Conservation (phyloP, 2,329 filamentous ascomycete genomes). For the Fusarium subglutinans region DNA sequence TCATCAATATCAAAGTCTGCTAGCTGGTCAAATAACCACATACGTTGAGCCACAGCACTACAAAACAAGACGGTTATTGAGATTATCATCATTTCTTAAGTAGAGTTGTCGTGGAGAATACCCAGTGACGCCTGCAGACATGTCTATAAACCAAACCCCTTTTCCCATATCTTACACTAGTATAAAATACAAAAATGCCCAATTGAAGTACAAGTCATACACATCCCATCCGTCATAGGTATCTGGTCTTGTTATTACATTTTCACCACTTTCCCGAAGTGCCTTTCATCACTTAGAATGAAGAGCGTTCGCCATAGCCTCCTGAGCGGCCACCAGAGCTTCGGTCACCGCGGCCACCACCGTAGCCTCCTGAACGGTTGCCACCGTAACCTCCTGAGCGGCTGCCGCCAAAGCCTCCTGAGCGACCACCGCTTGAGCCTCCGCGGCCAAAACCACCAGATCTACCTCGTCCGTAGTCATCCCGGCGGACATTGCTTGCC, state of each 20-base stretch:
- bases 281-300: neutral
- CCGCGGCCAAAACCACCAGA: conserved; percentile 10
- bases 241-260: conserved; percentile 31
- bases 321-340: conserved; percentile 21
- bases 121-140: conserved; percentile 37
- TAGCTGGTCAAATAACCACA: neutral
- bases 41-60: neutral
- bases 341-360: conserved; percentile 13
- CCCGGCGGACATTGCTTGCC: conserved; percentile 40
- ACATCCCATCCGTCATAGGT: conserved; percentile 27
- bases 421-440: conserved; percentile 15
- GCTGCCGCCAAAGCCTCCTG: neutral
- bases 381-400: neutral
- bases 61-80: neutral
- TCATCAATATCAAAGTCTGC: neutral
- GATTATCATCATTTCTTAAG: conserved; percentile 40
- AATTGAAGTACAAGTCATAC: conserved; percentile 43
- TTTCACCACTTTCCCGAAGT: conserved; percentile 9
- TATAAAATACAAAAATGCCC: conserved; percentile 37
- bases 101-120: conserved; percentile 39
- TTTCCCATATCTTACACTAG: conserved; percentile 40
- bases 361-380: neutral
- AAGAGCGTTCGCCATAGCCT: conserved; percentile 10
- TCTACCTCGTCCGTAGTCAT: conserved; percentile 26
- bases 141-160: conserved; percentile 38